Base-by-base conservation (phyloP, 164 flowering plant genomes). In the Stephania yunnanensis region DNA sequence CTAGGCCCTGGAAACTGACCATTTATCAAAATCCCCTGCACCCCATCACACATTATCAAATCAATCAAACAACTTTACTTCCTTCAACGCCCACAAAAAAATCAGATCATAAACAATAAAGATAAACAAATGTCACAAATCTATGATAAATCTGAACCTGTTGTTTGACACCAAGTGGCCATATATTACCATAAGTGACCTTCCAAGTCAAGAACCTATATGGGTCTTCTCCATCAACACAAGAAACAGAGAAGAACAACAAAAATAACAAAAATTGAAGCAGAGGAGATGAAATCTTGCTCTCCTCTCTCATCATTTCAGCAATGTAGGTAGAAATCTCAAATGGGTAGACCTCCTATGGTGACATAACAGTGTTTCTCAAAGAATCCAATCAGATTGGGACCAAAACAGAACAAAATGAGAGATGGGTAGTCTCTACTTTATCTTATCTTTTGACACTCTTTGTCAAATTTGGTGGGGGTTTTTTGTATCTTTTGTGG, bases 1-100 rank as follows among this genome's bases (percentile, higher is more conserved):
- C 86, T 90, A 61, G 99, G 99, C 20, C 99, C 99, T 66, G 99
- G 99, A 82, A 95, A 95, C 82, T 93, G 97, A 68, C 98, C 98
- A 84, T 95, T 95, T 55, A 95, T 95, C 92, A 95, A 81, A 67
- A 95, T 95, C 73, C 92, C 99, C 99, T 95, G 93, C 89, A 82
- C 46, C 76, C 17, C 6, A 36, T 19, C 46, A 61, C 68, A 73
- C 50, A 73, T 45, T n/a, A 44, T 58, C 50, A 71, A 12, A 11
- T 17, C 36, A 25, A 70, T 10, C 6, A 45, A n/a, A 9, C 25
- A 25, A 25, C 25, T 25, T 0, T 25, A 25, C 25, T 0, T 25
- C 0, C 25, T 25, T 25, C 25, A 25, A 25, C 25, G 0, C 25
- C 25, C 25, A 50, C 3, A 13, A 50, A 71, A 71, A 46, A 53